Evolutionary conservation across 2,329 filamentous ascomycete species (phyloP), one percentile per base, ranked within the genome.

Genomic region (Ambrosiella cleistominuta): DNA sequence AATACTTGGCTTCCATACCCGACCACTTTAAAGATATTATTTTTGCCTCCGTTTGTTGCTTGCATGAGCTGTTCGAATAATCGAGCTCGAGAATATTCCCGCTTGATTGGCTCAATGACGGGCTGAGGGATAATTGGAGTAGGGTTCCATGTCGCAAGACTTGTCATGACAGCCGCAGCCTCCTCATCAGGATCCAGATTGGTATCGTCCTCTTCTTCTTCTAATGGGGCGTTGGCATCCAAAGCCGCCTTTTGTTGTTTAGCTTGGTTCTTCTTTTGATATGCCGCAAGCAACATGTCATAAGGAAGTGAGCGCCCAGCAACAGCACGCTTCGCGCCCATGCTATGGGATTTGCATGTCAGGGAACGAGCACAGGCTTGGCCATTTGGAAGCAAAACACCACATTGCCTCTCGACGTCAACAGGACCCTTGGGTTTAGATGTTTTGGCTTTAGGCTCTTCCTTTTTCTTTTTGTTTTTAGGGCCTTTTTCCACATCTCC

Each of bases 251-350:
- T 95, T 70, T 97, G 93, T 72, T 95, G 88, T 67, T 95, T 95
- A 19, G 93, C 93, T 70, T 97, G 93, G 66, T 98, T 98, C 76
- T 96, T 97, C 77, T 97, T 96, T 69, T 93, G 87, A 66, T 93
- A 93, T 7, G 85, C 84, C 12, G 86, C 83, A 42, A 96, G 76
- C 44, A 96, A 74, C 84, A 95, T 93, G 69, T 95, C 89, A 66
- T 96, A 96, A 1, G 90, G 90, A 61, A 95, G 72, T 50, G 86
- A 93, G 61, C 90, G 78, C 0, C 90, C 90, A 4, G 88, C 85
- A 2, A 96, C 90, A 0, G 86, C 85, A 64, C 90, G 79, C 70
- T 96, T 96, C 4, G 90, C 85, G 9, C 90, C 89, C 90, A 96
- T 95, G n/a, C 79, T 84, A 63, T 96, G 90, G 61, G 85, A 91